Conservation (phyloP, 2,329 filamentous ascomycete genomes). For the Clonostachys byssicola region DNA sequence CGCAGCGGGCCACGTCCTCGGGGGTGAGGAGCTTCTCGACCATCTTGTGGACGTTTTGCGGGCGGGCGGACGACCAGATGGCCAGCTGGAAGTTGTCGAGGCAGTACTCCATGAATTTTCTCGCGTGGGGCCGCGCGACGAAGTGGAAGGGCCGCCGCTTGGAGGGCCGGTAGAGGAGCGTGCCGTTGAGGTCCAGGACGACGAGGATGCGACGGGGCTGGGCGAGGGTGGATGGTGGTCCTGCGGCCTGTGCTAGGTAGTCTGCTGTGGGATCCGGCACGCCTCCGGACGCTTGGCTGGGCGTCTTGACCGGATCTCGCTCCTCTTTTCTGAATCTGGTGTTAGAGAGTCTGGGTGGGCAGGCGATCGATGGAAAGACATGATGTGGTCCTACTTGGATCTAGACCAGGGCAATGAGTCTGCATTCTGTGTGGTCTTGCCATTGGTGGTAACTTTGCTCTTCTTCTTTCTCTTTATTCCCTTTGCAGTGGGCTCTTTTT, state of each 20-base stretch:
- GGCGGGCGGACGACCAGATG: slow-evolving; percentile 85
- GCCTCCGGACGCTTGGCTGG: slow-evolving; percentile 38
- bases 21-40: slow-evolving; percentile 58
- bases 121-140: slow-evolving; percentile 62
- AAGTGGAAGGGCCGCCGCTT: slow-evolving; percentile 45
- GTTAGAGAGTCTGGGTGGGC: background rate
- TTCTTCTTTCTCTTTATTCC: too few relatives aligned
- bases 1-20: slow-evolving; percentile 47
- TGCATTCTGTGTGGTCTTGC: too few relatives aligned
- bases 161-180: slow-evolving; percentile 69
- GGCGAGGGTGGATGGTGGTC: slow-evolving; percentile 27
- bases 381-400: too few relatives aligned
- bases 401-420: too few relatives aligned
- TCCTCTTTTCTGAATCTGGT: background rate
- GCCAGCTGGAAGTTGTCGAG: slow-evolving; percentile 73
- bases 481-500: too few relatives aligned
- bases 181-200: slow-evolving; percentile 91
- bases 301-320: slow-evolving; percentile 12
- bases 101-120: slow-evolving; percentile 68
- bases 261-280: slow-evolving; percentile 53
- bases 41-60: slow-evolving; percentile 67
- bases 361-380: too few relatives aligned
- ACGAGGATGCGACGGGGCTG: slow-evolving; percentile 66
- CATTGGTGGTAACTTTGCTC: too few relatives aligned
- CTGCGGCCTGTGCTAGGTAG: slow-evolving; percentile 55